Percentiles rank a stretch among this genome's conserved stretches.
phyloP scores from a whole-genome alignment of 257 asterid species.

The Ballota nigra region DNA sequence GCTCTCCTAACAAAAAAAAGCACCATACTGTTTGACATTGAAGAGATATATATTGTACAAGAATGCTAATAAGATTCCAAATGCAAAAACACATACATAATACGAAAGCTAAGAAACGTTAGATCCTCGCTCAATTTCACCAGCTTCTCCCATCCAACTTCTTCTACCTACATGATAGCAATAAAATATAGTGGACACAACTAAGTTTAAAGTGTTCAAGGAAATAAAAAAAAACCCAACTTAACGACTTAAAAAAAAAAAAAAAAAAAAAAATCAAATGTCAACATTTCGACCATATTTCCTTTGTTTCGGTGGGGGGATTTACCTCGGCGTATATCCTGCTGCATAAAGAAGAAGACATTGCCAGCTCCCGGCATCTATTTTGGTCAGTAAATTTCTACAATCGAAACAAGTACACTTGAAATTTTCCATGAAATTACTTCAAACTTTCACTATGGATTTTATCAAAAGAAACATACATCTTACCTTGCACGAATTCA shows the following conservation, averaged over 20 bases:
- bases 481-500: conserved; percentile 30
- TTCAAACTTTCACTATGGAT: background rate
- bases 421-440: background rate
- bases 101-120: conserved; percentile 51
- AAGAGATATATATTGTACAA: background rate
- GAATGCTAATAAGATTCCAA: background rate
- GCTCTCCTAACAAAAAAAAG: background rate
- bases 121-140: conserved; percentile 63
- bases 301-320: background rate
- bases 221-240: background rate
- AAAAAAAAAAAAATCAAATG: background rate
- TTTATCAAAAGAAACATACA: background rate
- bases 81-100: conserved; percentile 41
- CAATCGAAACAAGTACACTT: conserved; percentile 1
- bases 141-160: conserved; percentile 81
- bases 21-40: background rate
- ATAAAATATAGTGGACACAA: too few relatives aligned
- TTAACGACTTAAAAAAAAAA: background rate
- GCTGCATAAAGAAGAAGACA: conserved; percentile 57
- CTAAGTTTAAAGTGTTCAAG: background rate
- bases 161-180: conserved; percentile 59
- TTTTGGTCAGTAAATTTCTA: conserved; percentile 38
- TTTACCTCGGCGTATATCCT: conserved; percentile 69
- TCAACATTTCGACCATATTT: background rate
- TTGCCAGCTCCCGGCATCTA: conserved; percentile 32